Base-by-base conservation (phyloP, 2,329 filamentous ascomycete genomes). In the Apiospora aurea region DNA sequence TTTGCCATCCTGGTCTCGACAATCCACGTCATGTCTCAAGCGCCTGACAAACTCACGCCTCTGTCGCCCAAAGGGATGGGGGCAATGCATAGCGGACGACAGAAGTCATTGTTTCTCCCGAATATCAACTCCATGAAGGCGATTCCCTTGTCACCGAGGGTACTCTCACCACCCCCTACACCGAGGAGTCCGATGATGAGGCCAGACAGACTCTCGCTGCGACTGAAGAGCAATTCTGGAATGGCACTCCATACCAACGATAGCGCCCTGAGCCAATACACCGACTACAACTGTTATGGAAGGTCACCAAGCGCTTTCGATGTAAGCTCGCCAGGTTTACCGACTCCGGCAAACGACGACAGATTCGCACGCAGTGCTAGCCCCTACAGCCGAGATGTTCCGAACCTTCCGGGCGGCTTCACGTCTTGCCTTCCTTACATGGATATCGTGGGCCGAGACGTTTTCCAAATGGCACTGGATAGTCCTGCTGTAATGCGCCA, bases 391-490 rank as follows among this genome's bases (percentile, higher is more conserved):
- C 64, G 72, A 46, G 66, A 68, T 18, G 7, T 34, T 11, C 43
- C 26, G n/a, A 29, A 14, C 41, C 26, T 18, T 24, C 66, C 34
- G 24, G 18, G 68, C 21, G 69, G 71, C 29, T 34, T 73, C 21
- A 68, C 69, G 24, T 70, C 74, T 34, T 46, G 70, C n/a, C 69
- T 78, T 64, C 76, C 80, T 0, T 80, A 85, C 47, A 81, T 84
- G 0, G 84, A 88, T 69, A 86, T 90, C 73, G 83, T 88, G 70
- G 83, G 85, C 29, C 79, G 80, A 5, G 86, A 88, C 38, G 83
- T 87, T 34, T 86, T 90, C 71, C 83, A 85, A 66, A 80, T 86
- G 74, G 86, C 86, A 1, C 81, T 90, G 67, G 82, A 84, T 73
- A 85, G 88, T 73, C 84, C 85, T 0, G 81, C 80, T 4, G 86